phyloP scores from a whole-genome alignment of 192 early-diverging fungal species.

The Allomyces arbusculus region DNA sequence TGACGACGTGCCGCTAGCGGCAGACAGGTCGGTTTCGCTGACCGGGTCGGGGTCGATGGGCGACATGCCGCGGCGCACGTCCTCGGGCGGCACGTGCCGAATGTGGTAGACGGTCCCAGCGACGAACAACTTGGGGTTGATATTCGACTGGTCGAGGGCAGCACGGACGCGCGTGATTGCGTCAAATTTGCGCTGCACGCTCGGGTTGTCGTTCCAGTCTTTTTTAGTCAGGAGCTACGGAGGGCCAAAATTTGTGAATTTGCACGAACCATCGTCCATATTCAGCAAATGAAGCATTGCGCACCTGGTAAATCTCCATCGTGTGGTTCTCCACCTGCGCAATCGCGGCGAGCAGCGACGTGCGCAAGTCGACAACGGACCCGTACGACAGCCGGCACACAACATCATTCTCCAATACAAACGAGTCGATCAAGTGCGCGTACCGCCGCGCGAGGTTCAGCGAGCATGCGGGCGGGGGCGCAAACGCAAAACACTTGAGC shows the following conservation, averaged over 20 bases:
- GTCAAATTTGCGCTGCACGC: neutral
- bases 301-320: neutral
- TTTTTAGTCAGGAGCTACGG: too few relatives aligned
- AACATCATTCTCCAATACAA: slow-evolving; percentile 39
- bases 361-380: slow-evolving; percentile 25
- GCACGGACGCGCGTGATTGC: neutral
- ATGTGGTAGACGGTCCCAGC: neutral
- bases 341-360: neutral
- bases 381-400: slow-evolving; percentile 44
- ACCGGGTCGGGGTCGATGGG: too few relatives aligned
- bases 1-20: too few relatives aligned
- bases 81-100: neutral
- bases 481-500: slow-evolving; percentile 27
- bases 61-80: too few relatives aligned
- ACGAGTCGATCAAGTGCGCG: slow-evolving; percentile 31
- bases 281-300: too few relatives aligned
- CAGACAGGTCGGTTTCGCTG: too few relatives aligned
- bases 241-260: too few relatives aligned
- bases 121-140: neutral
- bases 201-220: too few relatives aligned
- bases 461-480: slow-evolving; percentile 32
- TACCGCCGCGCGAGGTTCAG: slow-evolving; percentile 28
- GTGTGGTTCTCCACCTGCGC: neutral
- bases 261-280: too few relatives aligned
- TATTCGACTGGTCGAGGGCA: neutral